Base-by-base conservation (phyloP, 2,329 filamentous ascomycete genomes). In the Gnomoniopsis sp. region DNA sequence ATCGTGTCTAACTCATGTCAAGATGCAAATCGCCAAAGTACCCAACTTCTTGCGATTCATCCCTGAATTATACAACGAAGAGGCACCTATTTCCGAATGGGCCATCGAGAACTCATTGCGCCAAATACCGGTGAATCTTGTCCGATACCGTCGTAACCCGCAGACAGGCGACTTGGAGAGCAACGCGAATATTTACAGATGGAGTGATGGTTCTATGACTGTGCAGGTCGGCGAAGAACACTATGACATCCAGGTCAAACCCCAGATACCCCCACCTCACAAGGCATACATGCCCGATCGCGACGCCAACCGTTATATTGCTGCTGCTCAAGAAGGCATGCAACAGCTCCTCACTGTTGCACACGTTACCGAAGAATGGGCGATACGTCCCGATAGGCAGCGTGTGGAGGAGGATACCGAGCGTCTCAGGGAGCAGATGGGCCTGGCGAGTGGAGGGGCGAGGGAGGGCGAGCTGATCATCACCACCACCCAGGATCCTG, bases 121-220 rank as follows among this genome's bases (percentile, higher is more conserved):
- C 73, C 70, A 84, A 65, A 70, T 84, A 72, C 74, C 88, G 34
- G 81, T 86, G 67, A 84, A 85, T 41, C 87, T 88, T 1, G 80
- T 90, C 50, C 86, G 89, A 61, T 90, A 87, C 74, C 85, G 88
- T 55, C 84, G 82, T 67, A 86, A 90, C 59, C 79, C 85, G 11
- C 80, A 79, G n/a, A 88, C 85, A 1, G 81, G 82, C 51, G 77
- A 85, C 62, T 77, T 92, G 14, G 84, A 89, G 69, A 92, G 89
- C 68, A 93, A 93, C 69, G 84, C 90, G 2, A 83, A 87, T 62
- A 76, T 93, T 33, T 84, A 90, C 68, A 83, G 84, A 65, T 93
- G 90, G 90, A 91, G 87, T 62, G 90, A 93, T 68, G 90, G 90
- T 30, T 91, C 88, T 3, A 76, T 90, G 17, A 92, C 89, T 12